Evolutionary conservation across 148 eudicot genomes (phyloP).

Genomic region (Heliamphora exappendiculata): DNA sequence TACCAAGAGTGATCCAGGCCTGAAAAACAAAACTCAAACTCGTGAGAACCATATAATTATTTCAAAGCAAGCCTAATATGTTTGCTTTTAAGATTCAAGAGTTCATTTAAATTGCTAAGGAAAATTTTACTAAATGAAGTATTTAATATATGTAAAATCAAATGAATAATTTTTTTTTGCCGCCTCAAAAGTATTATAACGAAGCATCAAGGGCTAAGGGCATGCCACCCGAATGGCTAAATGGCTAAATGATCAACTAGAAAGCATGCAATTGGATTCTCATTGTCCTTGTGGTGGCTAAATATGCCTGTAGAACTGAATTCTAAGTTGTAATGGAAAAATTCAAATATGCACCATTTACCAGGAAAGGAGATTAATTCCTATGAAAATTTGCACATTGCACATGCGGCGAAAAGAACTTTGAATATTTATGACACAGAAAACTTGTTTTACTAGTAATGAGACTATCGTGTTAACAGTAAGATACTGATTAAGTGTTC

Average conservation of each 20-base stretch:
- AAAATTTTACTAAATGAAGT: neutral
- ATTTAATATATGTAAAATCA: too few species aligned
- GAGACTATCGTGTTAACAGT: too few species aligned
- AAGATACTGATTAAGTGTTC: too few species aligned
- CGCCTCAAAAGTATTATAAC: neutral
- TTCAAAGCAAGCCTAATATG: neutral
- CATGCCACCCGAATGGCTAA: neutral
- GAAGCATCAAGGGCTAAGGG: neutral
- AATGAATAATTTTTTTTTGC: neutral
- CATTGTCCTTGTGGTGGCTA: neutral
- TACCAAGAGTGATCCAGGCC: constrained; percentile 87
- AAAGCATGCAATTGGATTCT: neutral
- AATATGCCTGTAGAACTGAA: neutral
- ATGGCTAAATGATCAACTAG: neutral
- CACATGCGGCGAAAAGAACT: neutral
- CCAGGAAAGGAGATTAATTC: neutral
- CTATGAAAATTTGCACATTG: neutral
- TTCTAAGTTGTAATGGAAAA: neutral
- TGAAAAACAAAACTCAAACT: constrained; percentile 11
- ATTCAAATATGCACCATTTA: neutral
- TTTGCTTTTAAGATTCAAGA: neutral
- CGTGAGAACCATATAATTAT: neutral
- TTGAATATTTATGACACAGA: too few species aligned
- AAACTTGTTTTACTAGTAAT: too few species aligned
- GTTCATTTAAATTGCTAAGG: neutral